Evolutionary conservation across 192 early-diverging fungal species (phyloP).

Genomic region (Gigaspora rosea): DNA sequence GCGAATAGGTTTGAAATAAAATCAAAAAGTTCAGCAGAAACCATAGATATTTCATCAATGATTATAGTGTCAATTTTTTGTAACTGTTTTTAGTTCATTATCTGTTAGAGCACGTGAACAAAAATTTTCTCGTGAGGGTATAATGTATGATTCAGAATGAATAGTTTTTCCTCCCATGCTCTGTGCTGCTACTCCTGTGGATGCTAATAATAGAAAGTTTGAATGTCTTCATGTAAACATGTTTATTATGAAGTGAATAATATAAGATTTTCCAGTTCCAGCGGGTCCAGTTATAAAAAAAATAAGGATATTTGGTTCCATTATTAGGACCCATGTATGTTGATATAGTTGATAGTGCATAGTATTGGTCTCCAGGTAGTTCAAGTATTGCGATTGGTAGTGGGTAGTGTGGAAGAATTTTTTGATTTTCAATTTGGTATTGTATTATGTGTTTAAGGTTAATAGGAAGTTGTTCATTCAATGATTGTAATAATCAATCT

Average conservation of each 20-base stretch:
- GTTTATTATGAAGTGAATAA: background rate
- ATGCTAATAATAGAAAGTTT: background rate
- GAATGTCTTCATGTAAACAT: background rate
- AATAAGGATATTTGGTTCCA: constrained; percentile 2
- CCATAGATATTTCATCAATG: constrained; percentile 14
- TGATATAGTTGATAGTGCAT: background rate
- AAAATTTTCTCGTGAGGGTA: background rate
- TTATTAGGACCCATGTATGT: background rate
- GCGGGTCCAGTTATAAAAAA: constrained; percentile 4
- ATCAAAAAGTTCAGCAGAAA: background rate
- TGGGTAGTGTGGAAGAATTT: background rate
- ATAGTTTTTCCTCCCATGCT: background rate
- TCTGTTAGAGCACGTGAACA: background rate
- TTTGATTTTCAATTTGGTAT: background rate
- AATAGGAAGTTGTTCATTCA: background rate
- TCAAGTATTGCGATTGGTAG: background rate
- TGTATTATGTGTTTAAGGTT: background rate
- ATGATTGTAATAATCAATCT: background rate
- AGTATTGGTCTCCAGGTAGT: background rate
- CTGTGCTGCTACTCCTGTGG: background rate
- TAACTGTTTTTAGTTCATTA: background rate
- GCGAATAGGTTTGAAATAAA: constrained; percentile 4
- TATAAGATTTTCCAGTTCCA: constrained; percentile 19
- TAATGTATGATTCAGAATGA: background rate
- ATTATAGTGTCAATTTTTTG: constrained; percentile 10